Evolutionary conservation across 306 rosid genomes (phyloP).

Genomic region (Pterocarpus santalinus): DNA sequence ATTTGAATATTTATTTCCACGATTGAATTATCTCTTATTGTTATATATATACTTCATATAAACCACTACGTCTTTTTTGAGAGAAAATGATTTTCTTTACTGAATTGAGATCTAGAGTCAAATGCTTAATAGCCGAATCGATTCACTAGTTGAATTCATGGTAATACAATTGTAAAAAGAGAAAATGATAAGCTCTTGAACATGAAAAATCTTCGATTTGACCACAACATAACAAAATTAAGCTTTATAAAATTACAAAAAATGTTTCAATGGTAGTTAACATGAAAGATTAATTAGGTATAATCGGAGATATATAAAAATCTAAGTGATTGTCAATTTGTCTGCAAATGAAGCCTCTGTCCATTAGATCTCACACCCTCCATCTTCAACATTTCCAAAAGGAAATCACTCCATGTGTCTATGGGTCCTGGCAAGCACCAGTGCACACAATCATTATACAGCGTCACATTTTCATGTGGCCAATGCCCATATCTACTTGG

Average conservation of each 20-base stretch:
- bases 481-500: conserved; percentile 86
- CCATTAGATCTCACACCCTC: conserved; percentile 59
- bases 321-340: conserved; percentile 12
- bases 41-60: no score
- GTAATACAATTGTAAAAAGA: no score
- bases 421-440: conserved; percentile 95
- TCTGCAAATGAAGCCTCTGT: conserved; percentile 45
- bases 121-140: no score
- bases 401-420: conserved; percentile 85
- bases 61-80: no score
- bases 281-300: neutral
- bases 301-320: neutral
- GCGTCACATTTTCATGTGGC: conserved; percentile 73
- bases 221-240: neutral
- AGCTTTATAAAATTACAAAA: conserved; percentile 27
- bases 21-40: no score
- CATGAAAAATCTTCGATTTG: neutral
- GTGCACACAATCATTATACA: conserved; percentile 89
- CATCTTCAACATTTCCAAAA: conserved; percentile 79
- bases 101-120: no score
- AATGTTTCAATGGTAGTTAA: neutral
- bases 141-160: no score
- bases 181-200: neutral
- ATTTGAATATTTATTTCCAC: no score
- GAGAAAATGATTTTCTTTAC: no score